Percentiles rank a stretch among this genome's conserved stretches.
phyloP scores from a whole-genome alignment of 441 rosid species.

The Raphanus hybrid region DNA sequence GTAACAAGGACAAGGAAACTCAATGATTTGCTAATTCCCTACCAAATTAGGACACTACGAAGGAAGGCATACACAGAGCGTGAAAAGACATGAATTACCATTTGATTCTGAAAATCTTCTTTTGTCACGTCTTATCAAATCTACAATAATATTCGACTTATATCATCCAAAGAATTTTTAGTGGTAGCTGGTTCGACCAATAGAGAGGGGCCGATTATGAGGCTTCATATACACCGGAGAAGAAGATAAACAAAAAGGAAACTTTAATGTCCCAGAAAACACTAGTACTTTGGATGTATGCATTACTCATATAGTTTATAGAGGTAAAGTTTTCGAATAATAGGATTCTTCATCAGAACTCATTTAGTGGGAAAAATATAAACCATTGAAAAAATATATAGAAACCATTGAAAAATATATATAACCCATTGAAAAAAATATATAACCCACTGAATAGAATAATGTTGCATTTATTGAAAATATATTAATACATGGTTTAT shows the following conservation, averaged over 20 bases:
- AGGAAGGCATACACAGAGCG: conserved; percentile 21
- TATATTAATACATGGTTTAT: not conserved
- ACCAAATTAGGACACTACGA: conserved; percentile 37
- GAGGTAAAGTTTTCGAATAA: not conserved
- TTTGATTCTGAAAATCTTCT: conserved; percentile 45
- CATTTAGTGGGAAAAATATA: not conserved
- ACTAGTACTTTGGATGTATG: not conserved
- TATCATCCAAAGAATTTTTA: not conserved
- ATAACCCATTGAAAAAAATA: not conserved
- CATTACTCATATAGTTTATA: not conserved
- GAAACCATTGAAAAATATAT: not conserved
- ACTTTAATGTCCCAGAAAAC: not conserved
- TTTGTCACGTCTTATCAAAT: conserved; percentile 46
- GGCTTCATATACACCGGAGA: not conserved
- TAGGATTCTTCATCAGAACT: not conserved
- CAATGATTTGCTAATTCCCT: conserved; percentile 55
- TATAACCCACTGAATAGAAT: not conserved
- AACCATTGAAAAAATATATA: not conserved
- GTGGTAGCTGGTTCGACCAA: conserved; percentile 17
- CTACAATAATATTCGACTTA: conserved; percentile 26
- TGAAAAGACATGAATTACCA: conserved; percentile 48
- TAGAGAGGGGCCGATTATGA: conserved; percentile 11
- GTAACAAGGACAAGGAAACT: conserved; percentile 39
- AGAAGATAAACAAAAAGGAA: not conserved
- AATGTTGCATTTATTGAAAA: not conserved